A percentile compares a stretch with the other conserved stretches of the same genome.
Evolutionary conservation across 2,329 filamentous ascomycete species (phyloP).

Genomic region (Fusarium piperis): DNA sequence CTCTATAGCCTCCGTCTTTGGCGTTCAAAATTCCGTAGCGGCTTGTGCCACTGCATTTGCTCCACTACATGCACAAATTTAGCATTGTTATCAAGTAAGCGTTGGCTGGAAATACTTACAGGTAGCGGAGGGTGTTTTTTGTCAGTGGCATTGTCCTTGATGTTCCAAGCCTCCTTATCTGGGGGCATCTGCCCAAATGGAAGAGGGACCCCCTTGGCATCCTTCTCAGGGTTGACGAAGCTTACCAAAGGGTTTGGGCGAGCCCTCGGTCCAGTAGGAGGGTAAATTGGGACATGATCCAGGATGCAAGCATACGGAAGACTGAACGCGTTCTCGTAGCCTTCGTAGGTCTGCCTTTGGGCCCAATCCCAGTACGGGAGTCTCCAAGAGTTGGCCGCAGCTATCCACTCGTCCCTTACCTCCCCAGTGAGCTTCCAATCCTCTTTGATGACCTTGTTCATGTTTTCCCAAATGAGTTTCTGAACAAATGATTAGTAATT

Average conservation of each 20-base stretch:
- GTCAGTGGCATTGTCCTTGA: background rate
- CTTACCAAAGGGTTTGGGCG: slow-evolving; percentile 1
- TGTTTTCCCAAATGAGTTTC: slow-evolving; percentile 18
- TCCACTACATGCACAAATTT: background rate
- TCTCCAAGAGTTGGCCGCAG: slow-evolving; percentile 43
- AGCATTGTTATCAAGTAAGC: background rate
- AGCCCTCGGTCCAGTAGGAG: background rate
- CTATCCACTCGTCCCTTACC: slow-evolving; percentile 29
- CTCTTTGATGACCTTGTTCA: slow-evolving; percentile 1
- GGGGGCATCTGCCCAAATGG: slow-evolving; percentile 19
- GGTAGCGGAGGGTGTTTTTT: background rate
- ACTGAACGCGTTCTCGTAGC: background rate
- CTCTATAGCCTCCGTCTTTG: background rate
- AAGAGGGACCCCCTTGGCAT: slow-evolving; percentile 1
- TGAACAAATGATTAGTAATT: background rate
- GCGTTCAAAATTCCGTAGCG: slow-evolving; percentile 7
- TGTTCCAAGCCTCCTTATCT: slow-evolving; percentile 23
- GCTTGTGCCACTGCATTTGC: background rate
- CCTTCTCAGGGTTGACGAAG: slow-evolving; percentile 18
- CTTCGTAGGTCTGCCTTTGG: slow-evolving; percentile 22
- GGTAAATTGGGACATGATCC: slow-evolving; percentile 4
- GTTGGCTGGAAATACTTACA: background rate
- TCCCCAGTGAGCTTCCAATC: background rate
- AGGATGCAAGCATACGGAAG: slow-evolving; percentile 3
- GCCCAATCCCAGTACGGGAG: slow-evolving; percentile 51